Evolutionary conservation across 1,284 basidiomycete genomes (phyloP).

Genomic region (Moesziomyces globuligerus): DNA sequence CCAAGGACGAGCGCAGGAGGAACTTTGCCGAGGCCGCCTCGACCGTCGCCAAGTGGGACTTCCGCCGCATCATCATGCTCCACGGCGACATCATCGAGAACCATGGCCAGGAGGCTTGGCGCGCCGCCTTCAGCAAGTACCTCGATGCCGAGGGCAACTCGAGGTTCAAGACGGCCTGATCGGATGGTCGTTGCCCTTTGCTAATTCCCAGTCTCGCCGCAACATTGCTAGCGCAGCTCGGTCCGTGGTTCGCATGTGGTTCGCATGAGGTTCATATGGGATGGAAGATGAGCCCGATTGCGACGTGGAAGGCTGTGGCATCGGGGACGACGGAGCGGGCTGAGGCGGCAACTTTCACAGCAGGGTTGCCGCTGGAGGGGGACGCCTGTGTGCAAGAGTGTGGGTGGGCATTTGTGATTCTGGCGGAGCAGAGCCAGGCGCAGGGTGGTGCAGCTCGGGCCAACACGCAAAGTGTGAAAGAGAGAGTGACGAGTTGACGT

Average conservation of each 20-base stretch:
- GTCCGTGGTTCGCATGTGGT: too few relatives aligned
- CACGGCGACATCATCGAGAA: constrained; percentile 90
- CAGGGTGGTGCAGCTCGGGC: constrained; percentile 12
- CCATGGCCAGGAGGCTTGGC: constrained; percentile 78
- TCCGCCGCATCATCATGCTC: constrained; percentile 88
- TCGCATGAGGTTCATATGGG: too few relatives aligned
- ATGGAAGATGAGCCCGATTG: background rate
- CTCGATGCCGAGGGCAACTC: constrained; percentile 46
- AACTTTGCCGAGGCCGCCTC: constrained; percentile 71
- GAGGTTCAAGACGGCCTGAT: constrained; percentile 35
- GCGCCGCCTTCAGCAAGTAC: constrained; percentile 45
- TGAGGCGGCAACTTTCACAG: too few relatives aligned
- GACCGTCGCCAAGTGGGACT: constrained; percentile 83
- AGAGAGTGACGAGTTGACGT: constrained; percentile 1
- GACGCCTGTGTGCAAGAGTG: too few relatives aligned
- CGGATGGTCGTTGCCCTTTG: too few relatives aligned
- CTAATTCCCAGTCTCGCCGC: background rate
- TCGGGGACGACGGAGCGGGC: too few relatives aligned
- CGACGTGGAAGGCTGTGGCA: too few relatives aligned
- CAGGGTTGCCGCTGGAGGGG: too few relatives aligned
- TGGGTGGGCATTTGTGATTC: background rate
- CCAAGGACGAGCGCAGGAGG: constrained; percentile 60
- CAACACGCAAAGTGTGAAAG: constrained; percentile 3
- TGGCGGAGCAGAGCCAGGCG: background rate
- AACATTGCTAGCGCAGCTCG: too few relatives aligned